These are phyloP conservation scores for Linum tenue DNA, from an alignment of 345 rosid species.

Conservation along the genomic window DNA sequence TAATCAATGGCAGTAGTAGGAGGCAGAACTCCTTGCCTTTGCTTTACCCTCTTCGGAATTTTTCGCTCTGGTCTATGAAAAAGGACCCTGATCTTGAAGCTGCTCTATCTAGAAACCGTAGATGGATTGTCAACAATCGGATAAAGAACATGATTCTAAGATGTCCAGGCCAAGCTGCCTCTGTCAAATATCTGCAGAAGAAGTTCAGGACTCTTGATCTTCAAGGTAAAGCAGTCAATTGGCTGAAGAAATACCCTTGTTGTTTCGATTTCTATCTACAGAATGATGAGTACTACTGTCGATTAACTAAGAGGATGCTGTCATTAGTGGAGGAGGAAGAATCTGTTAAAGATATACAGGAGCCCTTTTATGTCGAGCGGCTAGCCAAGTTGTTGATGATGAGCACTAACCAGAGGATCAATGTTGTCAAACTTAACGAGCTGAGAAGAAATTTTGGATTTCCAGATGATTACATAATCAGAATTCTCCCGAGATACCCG, in stretches of 20 bases:
- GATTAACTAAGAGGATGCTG: conserved; percentile 64
- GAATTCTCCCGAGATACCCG: conserved; percentile 54
- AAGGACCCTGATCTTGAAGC: conserved; percentile 81
- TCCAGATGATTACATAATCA: conserved; percentile 74
- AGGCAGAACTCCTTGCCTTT: neutral
- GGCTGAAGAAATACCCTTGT: conserved; percentile 88
- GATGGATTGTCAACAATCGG: conserved; percentile 86
- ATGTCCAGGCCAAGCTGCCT: conserved; percentile 52
- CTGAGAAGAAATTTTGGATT: conserved; percentile 67
- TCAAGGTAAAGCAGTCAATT: conserved; percentile 84
- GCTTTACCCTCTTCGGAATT: conserved; percentile 24
- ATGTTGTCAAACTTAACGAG: conserved; percentile 61
- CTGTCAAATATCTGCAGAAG: conserved; percentile 62
- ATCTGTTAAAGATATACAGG: conserved; percentile 54
- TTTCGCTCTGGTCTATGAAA: conserved; percentile 85
- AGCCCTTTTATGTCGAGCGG: conserved; percentile 41
- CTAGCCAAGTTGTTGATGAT: conserved; percentile 77
- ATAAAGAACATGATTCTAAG: conserved; percentile 71
- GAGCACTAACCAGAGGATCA: conserved; percentile 64
- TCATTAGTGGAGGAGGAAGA: conserved; percentile 74
- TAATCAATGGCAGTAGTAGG: neutral
- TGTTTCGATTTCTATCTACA: conserved; percentile 63
- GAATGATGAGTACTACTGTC: conserved; percentile 56
- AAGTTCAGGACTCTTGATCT: conserved; percentile 92
- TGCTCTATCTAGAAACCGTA: conserved; percentile 69